These are phyloP conservation scores for Talaromyces stipitatus DNA, from an alignment of 495 filamentous ascomycete species.

Conservation along the genomic window DNA sequence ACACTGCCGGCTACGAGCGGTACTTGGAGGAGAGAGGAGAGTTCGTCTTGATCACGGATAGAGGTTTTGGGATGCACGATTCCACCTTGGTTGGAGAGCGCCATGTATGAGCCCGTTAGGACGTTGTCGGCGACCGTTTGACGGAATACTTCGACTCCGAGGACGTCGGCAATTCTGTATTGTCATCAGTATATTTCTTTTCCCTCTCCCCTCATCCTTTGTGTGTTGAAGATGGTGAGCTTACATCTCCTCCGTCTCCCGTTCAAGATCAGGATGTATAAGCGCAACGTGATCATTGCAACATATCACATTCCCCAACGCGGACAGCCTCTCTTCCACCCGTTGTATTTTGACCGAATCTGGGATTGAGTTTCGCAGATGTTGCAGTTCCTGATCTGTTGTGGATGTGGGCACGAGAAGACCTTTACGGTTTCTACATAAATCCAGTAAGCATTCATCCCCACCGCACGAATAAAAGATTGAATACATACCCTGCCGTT, in stretches of 20 bases:
- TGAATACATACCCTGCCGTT: conserved; percentile 74
- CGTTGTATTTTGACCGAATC: conserved; percentile 86
- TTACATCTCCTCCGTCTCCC: conserved; percentile 85
- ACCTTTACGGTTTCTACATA: conserved; percentile 81
- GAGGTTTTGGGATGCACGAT: conserved; percentile 95
- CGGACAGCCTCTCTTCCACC: conserved; percentile 94
- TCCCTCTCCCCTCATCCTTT: no score
- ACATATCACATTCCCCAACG: conserved; percentile 94
- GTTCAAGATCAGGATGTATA: conserved; percentile 93
- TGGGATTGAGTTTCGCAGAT: conserved; percentile 87
- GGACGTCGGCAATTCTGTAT: conserved; percentile 73
- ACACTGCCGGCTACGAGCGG: conserved; percentile 90
- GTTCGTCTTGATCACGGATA: conserved; percentile 96
- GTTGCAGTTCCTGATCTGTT: conserved; percentile 96
- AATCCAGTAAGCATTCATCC: neutral
- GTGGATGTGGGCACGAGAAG: conserved; percentile 92
- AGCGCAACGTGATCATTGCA: conserved; percentile 94
- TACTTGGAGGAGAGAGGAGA: conserved; percentile 87
- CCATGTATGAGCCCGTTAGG: conserved; percentile 91
- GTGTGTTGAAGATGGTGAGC: no score
- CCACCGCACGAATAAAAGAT: neutral
- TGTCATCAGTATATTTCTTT: neutral
- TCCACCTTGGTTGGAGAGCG: conserved; percentile 90
- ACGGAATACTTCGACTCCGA: conserved; percentile 96
- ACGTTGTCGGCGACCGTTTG: conserved; percentile 97